Percentiles rank a stretch among this genome's conserved stretches.
Evolutionary conservation across 208 protist genomes (phyloP).

Genomic region (Jaenimonas drosophilae): DNA sequence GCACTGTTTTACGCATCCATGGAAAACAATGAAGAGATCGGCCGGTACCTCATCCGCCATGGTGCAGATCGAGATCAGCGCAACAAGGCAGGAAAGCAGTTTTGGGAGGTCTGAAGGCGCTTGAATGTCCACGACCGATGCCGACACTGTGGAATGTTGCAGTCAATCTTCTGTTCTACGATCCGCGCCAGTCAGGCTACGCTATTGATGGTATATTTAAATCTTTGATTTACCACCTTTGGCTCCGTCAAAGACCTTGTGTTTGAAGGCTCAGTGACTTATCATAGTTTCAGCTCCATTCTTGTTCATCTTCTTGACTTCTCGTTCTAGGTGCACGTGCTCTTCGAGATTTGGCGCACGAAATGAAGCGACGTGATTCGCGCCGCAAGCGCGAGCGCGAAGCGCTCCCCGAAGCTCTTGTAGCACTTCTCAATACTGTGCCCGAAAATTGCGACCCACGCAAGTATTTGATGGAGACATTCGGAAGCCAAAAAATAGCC

Average conservation of each 20-base stretch:
- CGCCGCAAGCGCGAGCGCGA: constrained; percentile 65
- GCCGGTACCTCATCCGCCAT: constrained; percentile 67
- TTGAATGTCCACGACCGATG: no score
- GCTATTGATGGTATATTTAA: no score
- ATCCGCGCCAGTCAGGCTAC: no score
- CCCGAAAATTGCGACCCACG: constrained; percentile 29
- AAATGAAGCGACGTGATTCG: constrained; percentile 60
- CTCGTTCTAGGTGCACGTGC: no score
- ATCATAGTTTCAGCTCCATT: no score
- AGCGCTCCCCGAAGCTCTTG: constrained; percentile 31
- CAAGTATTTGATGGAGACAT: constrained; percentile 17
- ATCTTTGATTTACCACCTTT: no score
- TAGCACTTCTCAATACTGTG: constrained; percentile 32
- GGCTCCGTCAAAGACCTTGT: no score
- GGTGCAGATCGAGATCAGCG: constrained; percentile 66
- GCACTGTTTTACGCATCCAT: constrained; percentile 87
- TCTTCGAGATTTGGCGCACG: no score
- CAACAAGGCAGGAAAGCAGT: constrained; percentile 86
- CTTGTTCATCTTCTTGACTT: no score
- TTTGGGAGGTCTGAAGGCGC: constrained; percentile 83
- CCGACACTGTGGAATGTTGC: no score
- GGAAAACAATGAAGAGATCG: constrained; percentile 89
- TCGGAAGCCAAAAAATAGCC: not conserved
- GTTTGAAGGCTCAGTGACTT: no score
- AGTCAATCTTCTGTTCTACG: no score